Conservation (phyloP, 495 filamentous ascomycete species). For the Podospora comata region DNA sequence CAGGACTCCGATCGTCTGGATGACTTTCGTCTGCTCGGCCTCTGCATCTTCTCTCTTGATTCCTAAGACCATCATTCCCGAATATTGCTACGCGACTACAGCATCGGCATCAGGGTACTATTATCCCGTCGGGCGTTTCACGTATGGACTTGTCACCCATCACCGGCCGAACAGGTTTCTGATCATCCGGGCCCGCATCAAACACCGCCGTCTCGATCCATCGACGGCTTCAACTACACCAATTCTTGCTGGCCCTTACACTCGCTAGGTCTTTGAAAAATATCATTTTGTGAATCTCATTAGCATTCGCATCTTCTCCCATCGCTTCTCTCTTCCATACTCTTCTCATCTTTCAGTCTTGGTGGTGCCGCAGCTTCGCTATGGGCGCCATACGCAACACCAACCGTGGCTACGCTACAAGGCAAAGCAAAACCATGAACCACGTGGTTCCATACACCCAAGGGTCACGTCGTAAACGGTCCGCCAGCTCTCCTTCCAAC, state of each 20-base stretch:
- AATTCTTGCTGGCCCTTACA: background rate
- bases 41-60: background rate
- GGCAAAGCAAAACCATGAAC: constrained; percentile 6
- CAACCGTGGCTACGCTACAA: background rate
- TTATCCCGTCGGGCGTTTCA: constrained; percentile 9
- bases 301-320: background rate
- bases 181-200: background rate
- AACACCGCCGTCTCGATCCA: background rate
- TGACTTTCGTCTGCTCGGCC: background rate
- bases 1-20: background rate
- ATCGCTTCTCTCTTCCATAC: background rate
- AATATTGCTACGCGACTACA: constrained; percentile 16
- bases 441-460: constrained; percentile 5
- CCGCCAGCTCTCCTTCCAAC: constrained; percentile 14
- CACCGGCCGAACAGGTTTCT: background rate
- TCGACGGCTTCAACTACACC: background rate
- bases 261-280: background rate
- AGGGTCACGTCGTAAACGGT: constrained; percentile 15
- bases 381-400: constrained; percentile 20
- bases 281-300: background rate
- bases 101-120: constrained; percentile 19
- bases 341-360: background rate
- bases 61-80: constrained; percentile 3
- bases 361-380: background rate
- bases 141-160: constrained; percentile 8